Percentiles rank a stretch among this genome's conserved stretches.
phyloP scores from a whole-genome alignment of 2,329 filamentous ascomycete species.

The Pleochaeta shiraiana region DNA sequence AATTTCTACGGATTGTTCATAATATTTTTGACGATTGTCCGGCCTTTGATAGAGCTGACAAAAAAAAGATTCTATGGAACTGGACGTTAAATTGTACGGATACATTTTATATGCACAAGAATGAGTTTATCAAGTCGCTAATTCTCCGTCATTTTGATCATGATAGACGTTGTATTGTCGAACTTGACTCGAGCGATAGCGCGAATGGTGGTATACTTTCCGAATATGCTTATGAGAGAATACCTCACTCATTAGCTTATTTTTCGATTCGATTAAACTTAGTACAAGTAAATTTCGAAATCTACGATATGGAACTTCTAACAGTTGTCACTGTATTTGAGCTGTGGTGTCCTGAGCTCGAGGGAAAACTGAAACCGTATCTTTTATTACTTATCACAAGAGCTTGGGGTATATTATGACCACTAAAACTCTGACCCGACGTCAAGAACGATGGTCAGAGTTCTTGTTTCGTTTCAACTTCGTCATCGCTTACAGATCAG shows the following conservation, averaged over 20 bases:
- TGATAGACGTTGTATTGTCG: neutral
- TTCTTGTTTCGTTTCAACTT: no score
- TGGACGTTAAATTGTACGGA: neutral
- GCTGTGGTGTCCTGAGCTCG: neutral
- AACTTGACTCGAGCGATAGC: neutral
- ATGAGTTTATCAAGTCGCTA: neutral
- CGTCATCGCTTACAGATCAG: neutral
- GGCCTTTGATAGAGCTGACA: neutral
- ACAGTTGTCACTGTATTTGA: neutral
- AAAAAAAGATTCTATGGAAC: neutral
- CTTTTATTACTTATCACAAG: neutral
- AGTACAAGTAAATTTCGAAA: neutral
- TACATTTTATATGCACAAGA: neutral
- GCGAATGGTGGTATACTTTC: neutral
- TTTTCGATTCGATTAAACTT: neutral
- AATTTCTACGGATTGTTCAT: conserved; percentile 2
- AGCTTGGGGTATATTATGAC: neutral
- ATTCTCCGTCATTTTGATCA: neutral
- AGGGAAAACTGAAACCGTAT: neutral
- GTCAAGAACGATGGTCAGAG: neutral
- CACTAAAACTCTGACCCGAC: neutral
- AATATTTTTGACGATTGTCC: neutral
- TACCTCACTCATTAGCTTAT: neutral
- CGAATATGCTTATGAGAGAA: neutral
- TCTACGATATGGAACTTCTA: neutral